Evolutionary conservation across 768 basidiomycete genomes (phyloP).

Genomic region (Harrya chromipes): DNA sequence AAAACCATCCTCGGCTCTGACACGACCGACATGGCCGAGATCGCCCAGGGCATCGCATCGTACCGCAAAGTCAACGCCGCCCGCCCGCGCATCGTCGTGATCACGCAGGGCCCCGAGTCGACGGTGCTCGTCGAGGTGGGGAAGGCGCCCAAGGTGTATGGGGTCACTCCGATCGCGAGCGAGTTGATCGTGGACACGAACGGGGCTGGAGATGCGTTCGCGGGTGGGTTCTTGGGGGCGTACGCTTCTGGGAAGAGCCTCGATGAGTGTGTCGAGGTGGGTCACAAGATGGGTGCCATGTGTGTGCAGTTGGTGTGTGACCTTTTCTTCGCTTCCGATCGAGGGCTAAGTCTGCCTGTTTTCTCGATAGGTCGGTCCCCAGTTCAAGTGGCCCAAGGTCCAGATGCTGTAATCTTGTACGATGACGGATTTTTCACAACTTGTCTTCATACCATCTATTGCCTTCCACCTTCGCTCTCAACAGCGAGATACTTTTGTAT

Average conservation of each 20-base stretch:
- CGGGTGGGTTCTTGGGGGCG: conserved; percentile 92
- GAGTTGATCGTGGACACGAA: conserved; percentile 92
- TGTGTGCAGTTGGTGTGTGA: conserved; percentile 71
- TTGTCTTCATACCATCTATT: conserved; percentile 1
- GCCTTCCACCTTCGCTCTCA: conserved; percentile 34
- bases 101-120: conserved; percentile 84
- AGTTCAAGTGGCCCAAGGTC: conserved; percentile 57
- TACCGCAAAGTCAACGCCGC: conserved; percentile 73
- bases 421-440: neutral
- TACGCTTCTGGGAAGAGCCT: conserved; percentile 73
- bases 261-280: conserved; percentile 75
- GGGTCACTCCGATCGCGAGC: conserved; percentile 55
- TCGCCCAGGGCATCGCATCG: conserved; percentile 74
- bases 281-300: conserved; percentile 84
- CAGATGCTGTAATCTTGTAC: conserved; percentile 33
- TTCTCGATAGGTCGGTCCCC: conserved; percentile 47
- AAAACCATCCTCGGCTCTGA: conserved; percentile 64
- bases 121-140: conserved; percentile 72
- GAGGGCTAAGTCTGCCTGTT: no score
- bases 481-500: conserved; percentile 33
- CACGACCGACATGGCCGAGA: conserved; percentile 58
- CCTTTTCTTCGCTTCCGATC: neutral
- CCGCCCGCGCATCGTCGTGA: conserved; percentile 77
- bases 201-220: conserved; percentile 96
- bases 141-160: conserved; percentile 50